Conservation (phyloP, 805 yeast genomes). For the Zygotorulaspora chibaensis region DNA sequence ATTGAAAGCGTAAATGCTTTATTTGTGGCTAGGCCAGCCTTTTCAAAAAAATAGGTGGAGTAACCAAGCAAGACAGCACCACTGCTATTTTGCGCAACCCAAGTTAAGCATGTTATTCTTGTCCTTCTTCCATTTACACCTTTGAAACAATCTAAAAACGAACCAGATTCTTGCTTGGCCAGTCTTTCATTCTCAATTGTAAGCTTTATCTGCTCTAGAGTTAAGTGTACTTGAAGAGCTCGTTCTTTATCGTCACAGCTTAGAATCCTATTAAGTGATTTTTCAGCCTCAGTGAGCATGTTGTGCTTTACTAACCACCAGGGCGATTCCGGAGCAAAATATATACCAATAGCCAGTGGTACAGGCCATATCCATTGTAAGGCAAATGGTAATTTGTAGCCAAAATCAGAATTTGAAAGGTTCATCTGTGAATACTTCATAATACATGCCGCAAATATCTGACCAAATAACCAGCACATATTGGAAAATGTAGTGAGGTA, state of each 20-base stretch:
- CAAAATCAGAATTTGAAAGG: conserved; percentile 32
- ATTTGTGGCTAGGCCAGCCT: conserved; percentile 43
- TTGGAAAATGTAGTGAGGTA: conserved; percentile 48
- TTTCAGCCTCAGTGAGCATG: conserved; percentile 40
- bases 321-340: conserved; percentile 54
- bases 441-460: conserved; percentile 51
- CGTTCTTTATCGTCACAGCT: conserved; percentile 30
- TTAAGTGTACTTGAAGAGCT: conserved; percentile 38
- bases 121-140: conserved; percentile 49
- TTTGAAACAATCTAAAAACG: conserved; percentile 43
- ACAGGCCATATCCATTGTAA: conserved; percentile 59
- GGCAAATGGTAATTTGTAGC: conserved; percentile 53
- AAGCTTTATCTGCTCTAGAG: conserved; percentile 44
- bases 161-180: conserved; percentile 4
- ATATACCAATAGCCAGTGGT: conserved; percentile 42
- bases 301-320: conserved; percentile 49
- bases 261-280: conserved; percentile 37
- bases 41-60: conserved; percentile 48
- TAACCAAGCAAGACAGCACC: conserved; percentile 46
- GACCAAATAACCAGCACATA: conserved; percentile 55
- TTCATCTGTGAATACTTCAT: conserved; percentile 35
- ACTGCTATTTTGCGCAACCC: conserved; percentile 45
- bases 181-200: conserved; percentile 38
- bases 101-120: conserved; percentile 42
- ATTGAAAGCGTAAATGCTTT: conserved; percentile 46